Base-by-base conservation (phyloP, 164 flowering plant genomes). In the Warburgia ugandensis region DNA sequence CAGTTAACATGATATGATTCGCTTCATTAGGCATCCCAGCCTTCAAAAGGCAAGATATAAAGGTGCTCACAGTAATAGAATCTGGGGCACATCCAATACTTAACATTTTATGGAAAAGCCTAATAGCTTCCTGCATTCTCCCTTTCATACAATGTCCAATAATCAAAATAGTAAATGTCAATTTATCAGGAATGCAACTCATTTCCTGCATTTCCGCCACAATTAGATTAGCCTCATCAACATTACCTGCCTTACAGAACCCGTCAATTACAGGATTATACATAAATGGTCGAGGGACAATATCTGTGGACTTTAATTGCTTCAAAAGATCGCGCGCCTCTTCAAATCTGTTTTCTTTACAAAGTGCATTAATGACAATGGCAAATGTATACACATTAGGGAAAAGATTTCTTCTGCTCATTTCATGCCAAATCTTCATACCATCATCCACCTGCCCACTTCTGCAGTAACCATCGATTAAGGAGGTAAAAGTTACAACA, bases 91-190 rank as follows among this genome's bases (percentile, higher is more conserved):
- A 87, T 26, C 79, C 72, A 44, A 52, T 59, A 30, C 36, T 52
- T 54, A 74, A 26, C 96, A 91, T 91, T 72, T 78, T 78, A 62
- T 79, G 48, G 37, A 74, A 87, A 29, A 83, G 62, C 54, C 47
- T 33, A 46, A 91, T 74, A 50, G 95, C 96, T 50, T 85, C 95
- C 2, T 21, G 28, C 82, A 81, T 77, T 63, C 84, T 78, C 54
- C 95, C 98, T 70, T 91, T 87, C 98, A 91, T 72, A 63, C 95
- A 87, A 51, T 91, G 89, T 53, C 98, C 98, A 52, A 91, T 64
- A 31, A 85, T 85, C 43, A 91, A 86, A 67, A 85, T 91, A 33
- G 95, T 91, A 68, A 68, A 91, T 27, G 98, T 91, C 36, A 56
- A 37, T 57, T 77, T 91, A 70, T 91, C 96, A 56, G 74, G 96